Evolutionary conservation across 257 asterid genomes (phyloP), one percentile per base, ranked within the genome.

Genomic region (Cordia subcordata): DNA sequence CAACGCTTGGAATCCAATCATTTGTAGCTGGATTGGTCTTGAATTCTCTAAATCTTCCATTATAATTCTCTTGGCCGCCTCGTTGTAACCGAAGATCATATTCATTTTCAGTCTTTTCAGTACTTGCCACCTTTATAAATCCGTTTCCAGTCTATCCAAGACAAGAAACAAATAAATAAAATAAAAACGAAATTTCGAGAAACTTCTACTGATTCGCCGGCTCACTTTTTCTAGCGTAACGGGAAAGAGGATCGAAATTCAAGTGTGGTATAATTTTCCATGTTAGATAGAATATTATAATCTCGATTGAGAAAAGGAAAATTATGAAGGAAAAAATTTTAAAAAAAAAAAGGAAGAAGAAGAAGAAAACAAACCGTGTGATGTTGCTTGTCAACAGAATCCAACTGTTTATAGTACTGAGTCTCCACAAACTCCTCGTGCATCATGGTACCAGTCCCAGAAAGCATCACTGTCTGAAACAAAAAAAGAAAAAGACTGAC

Each of bases 361-460:
- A 11, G 9, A 5, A 12, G 21, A 32, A 11, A 22, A n/a, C 13
- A 32, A 55, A 78, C 84, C 61, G 77, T 68, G 65, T 75, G 81
- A 47, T 79, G 84, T 38, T 64, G 79, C 45, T 79, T 75, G 35
- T 75, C 81, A 14, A 79, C 49, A 47, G 81, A 75, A 60, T 65
- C 68, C 77, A 79, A 60, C 49, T 73, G 73, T 11, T 60, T 66
- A 55, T 79, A 79, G 37, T 79, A 79, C 39, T 60, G 60, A 3
- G 84, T 79, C 57, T 75, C 84, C 64, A 71, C 72, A 27, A 75
- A 72, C 33, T 79, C 84, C n/a, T 79, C 84, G 39, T 58, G 70
- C 49, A 67, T 68, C 57, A 21, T 49, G 1, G 33, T n/a, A 37
- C 33, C 49, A n/a, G 52, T 57, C 54, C 39, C 63, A 44, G 22